Percentiles rank a stretch among this genome's conserved stretches.
Conservation (phyloP, 768 basidiomycete genomes). For the Amanita subjunquillea region DNA sequence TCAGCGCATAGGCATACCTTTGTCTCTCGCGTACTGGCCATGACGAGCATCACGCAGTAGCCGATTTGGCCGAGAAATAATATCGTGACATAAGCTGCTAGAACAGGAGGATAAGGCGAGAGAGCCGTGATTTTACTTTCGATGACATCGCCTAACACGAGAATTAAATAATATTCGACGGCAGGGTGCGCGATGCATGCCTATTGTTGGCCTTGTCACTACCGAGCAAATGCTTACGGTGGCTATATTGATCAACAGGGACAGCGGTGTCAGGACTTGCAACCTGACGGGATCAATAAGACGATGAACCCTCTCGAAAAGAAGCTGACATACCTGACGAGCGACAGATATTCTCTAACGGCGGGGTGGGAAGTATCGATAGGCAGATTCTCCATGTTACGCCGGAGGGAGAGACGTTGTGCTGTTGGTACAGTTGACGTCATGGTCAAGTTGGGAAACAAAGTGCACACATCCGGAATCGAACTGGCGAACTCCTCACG, state of each 20-base stretch:
- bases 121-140: constrained; percentile 56
- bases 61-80: constrained; percentile 66
- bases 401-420: not conserved
- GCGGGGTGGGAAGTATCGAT: constrained; percentile 51
- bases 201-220: constrained; percentile 55
- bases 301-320: not conserved
- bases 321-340: constrained; percentile 34
- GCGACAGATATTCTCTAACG: constrained; percentile 55
- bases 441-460: constrained; percentile 5
- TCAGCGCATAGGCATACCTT: constrained; percentile 35
- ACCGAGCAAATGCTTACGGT: constrained; percentile 58
- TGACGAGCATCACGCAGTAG: constrained; percentile 71
- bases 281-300: constrained; percentile 28
- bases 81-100: constrained; percentile 48
- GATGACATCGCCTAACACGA: constrained; percentile 32
- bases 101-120: constrained; percentile 49
- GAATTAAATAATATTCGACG: constrained; percentile 12
- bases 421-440: constrained; percentile 7
- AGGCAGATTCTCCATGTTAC: constrained; percentile 43
- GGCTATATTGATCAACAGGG: constrained; percentile 72
- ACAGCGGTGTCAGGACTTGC: constrained; percentile 82
- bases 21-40: constrained; percentile 66
- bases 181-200: constrained; percentile 14
- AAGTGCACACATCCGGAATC: constrained; percentile 19
- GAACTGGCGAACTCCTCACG: constrained; percentile 8